Percentiles rank a stretch among this genome's conserved stretches.
These are phyloP conservation scores for Lecanicillium sp. DNA, from an alignment of 2,329 filamentous ascomycete genomes.

Conservation along the genomic window DNA sequence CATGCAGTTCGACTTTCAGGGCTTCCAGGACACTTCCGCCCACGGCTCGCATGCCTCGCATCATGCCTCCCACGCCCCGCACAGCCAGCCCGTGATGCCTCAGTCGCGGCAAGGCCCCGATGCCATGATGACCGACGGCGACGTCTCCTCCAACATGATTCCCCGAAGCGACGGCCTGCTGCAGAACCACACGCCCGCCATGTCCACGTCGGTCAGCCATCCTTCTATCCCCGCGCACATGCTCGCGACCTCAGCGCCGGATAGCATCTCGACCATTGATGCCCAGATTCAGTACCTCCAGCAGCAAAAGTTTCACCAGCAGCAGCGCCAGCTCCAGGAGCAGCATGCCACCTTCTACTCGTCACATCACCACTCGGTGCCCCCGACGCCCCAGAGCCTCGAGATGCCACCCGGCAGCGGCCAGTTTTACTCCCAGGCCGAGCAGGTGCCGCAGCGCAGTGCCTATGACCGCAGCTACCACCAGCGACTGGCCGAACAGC, in stretches of 20 bases:
- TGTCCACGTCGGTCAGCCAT: conserved; percentile 38
- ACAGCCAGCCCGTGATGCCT: conserved; percentile 7
- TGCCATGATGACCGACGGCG: conserved; percentile 26
- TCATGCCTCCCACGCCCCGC: too few relatives aligned
- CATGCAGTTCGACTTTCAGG: conserved; percentile 53
- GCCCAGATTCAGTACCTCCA: conserved; percentile 60
- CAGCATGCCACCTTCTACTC: conserved; percentile 48
- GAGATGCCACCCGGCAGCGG: conserved; percentile 58
- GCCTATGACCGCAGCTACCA: conserved; percentile 59
- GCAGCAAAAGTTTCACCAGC: conserved; percentile 54
- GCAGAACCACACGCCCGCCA: conserved; percentile 37
- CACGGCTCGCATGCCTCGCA: conserved; percentile 18
- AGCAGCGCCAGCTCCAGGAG: conserved; percentile 50
- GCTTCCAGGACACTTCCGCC: conserved; percentile 37
- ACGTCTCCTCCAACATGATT: conserved; percentile 20
- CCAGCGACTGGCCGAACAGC: conserved; percentile 60
- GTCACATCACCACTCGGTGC: conserved; percentile 54
- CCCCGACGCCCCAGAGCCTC: conserved; percentile 73
- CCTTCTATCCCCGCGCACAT: conserved; percentile 37
- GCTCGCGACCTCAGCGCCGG: conserved; percentile 33
- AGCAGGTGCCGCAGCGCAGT: conserved; percentile 44
- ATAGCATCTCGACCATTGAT: conserved; percentile 52
- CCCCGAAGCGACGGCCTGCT: conserved; percentile 26
- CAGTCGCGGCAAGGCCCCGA: conserved; percentile 22
- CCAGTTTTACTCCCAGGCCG: conserved; percentile 53